These are phyloP conservation scores for Pezicula radicicola DNA, from an alignment of 2,329 filamentous ascomycete species.

Conservation along the genomic window DNA sequence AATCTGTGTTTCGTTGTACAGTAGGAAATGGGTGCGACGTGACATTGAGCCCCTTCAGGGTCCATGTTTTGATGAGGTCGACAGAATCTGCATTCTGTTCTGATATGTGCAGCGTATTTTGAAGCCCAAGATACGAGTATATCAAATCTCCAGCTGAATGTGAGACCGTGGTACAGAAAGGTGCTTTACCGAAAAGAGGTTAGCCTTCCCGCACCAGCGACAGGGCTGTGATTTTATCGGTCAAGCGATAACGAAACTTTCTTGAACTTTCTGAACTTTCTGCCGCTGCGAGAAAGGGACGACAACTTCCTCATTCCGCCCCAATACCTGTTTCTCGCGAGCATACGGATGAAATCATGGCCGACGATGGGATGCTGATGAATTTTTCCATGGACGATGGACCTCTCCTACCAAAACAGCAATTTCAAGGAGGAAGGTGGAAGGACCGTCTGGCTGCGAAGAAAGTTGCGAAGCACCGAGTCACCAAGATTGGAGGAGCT, in stretches of 20 bases:
- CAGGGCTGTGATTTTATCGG: conserved; percentile 7
- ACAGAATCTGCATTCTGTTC: conserved; percentile 21
- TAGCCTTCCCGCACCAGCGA: conserved; percentile 17
- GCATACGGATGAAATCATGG: conserved; percentile 53
- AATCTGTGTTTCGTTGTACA: neutral
- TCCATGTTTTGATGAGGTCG: conserved; percentile 16
- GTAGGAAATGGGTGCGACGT: neutral
- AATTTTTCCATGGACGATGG: conserved; percentile 80
- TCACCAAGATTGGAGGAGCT: conserved; percentile 27
- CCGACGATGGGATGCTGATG: conserved; percentile 90
- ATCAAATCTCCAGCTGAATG: too few relatives aligned
- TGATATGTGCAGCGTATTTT: conserved; percentile 26
- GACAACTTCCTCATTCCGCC: neutral
- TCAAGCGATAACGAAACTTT: conserved; percentile 15
- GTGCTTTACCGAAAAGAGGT: neutral
- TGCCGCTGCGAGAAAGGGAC: conserved; percentile 1
- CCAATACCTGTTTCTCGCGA: neutral
- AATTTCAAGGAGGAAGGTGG: conserved; percentile 90
- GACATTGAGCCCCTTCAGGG: conserved; percentile 15
- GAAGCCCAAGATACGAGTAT: conserved; percentile 19
- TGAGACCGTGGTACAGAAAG: too few relatives aligned
- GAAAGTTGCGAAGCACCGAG: conserved; percentile 56
- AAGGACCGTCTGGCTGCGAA: conserved; percentile 81
- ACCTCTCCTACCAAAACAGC: conserved; percentile 57
- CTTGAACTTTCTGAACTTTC: conserved; percentile 6